Evolutionary conservation across 768 basidiomycete genomes (phyloP).

Genomic region (Naganishia kalamii): DNA sequence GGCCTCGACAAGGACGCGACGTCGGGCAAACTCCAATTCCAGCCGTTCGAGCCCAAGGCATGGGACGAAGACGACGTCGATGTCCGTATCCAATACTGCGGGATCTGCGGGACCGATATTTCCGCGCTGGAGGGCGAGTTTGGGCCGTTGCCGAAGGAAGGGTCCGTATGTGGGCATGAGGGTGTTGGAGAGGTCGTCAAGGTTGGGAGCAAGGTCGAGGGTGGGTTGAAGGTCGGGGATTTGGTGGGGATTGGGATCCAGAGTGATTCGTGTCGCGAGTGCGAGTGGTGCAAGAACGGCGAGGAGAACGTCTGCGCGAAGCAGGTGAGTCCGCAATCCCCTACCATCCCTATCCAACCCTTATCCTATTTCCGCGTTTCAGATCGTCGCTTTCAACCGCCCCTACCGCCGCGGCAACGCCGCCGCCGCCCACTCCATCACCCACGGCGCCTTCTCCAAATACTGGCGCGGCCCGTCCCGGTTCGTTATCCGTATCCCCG

Average conservation of each 20-base stretch:
- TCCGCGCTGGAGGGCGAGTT: constrained; percentile 51
- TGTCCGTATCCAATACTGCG: constrained; percentile 38
- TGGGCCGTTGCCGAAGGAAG: constrained; percentile 28
- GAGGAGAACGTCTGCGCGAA: constrained; percentile 1
- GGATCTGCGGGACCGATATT: constrained; percentile 54
- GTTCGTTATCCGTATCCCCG: background rate
- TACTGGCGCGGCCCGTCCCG: background rate
- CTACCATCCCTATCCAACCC: background rate
- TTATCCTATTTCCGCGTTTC: too few species aligned
- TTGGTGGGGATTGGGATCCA: too few species aligned
- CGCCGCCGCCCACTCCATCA: background rate
- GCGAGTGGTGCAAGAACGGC: background rate
- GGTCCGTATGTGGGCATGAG: background rate
- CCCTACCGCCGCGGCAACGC: background rate
- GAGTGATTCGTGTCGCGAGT: too few species aligned
- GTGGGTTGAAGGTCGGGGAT: background rate
- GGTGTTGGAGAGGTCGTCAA: background rate
- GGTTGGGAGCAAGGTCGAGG: background rate
- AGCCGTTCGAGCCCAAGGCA: constrained; percentile 53
- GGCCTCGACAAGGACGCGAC: constrained; percentile 26
- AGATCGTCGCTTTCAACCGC: background rate
- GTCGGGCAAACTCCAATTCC: constrained; percentile 33
- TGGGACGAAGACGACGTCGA: constrained; percentile 56
- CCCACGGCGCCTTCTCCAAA: background rate
- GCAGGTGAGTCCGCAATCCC: background rate